phyloP scores from a whole-genome alignment of 1,284 basidiomycete species.

The Ustilago tritici region DNA sequence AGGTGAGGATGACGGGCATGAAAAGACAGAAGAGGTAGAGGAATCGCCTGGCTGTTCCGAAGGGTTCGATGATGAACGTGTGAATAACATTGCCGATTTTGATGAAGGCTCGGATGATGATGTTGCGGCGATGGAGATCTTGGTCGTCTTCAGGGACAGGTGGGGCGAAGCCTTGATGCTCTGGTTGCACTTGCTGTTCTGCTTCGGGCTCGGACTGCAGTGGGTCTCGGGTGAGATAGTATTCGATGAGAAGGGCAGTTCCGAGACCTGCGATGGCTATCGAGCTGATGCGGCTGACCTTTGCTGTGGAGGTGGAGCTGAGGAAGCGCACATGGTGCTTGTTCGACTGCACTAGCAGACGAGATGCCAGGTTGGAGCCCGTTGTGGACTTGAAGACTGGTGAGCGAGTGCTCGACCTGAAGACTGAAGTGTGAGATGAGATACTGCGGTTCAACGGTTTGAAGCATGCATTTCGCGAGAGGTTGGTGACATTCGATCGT shows the following conservation, averaged over 20 bases:
- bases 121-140: slow-evolving; percentile 33
- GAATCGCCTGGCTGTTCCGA: slow-evolving; percentile 86
- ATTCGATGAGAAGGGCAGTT: slow-evolving; percentile 15
- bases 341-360: neutral
- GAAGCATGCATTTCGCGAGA: neutral
- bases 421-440: neutral
- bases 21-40: slow-evolving; percentile 86
- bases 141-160: slow-evolving; percentile 45
- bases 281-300: slow-evolving; percentile 20
- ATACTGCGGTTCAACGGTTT: neutral
- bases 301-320: neutral
- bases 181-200: neutral
- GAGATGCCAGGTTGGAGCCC: neutral
- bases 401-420: neutral
- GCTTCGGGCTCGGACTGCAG: slow-evolving; percentile 25
- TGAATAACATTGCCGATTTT: slow-evolving; percentile 45
- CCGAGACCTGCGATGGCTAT: slow-evolving; percentile 40
- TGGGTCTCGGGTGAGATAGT: slow-evolving; percentile 20
- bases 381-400: neutral
- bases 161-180: slow-evolving; percentile 41
- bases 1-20: slow-evolving; percentile 83
- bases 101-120: slow-evolving; percentile 32
- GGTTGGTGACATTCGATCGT: neutral
- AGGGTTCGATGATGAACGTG: slow-evolving; percentile 81
- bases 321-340: slow-evolving; percentile 8